These are phyloP conservation scores for Ceratocystis colombiana DNA, from an alignment of 2,329 filamentous ascomycete genomes.

Conservation along the genomic window DNA sequence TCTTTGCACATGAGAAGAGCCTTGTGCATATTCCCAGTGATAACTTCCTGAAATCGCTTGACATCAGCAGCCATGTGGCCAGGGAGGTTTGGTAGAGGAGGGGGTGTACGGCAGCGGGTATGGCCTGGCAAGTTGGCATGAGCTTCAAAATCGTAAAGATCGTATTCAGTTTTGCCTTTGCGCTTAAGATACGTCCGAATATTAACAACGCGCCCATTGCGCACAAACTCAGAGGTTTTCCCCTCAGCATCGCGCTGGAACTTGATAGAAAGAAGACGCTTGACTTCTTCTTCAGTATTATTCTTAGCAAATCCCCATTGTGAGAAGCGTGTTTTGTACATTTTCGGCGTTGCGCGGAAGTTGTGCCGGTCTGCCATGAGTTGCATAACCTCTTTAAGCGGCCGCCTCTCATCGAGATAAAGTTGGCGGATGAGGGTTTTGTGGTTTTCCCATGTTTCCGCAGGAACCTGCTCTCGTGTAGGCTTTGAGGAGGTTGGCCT, in stretches of 20 bases:
- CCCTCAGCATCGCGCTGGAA: conserved; percentile 45
- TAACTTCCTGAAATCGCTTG: conserved; percentile 37
- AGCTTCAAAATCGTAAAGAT: conserved; percentile 40
- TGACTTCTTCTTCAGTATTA: conserved; percentile 45
- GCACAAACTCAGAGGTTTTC: conserved; percentile 44
- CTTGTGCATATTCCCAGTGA: conserved; percentile 38
- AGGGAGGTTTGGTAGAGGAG: conserved; percentile 35
- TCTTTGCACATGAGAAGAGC: conserved; percentile 37
- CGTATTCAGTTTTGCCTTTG: conserved; percentile 45
- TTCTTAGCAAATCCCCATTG: conserved; percentile 48
- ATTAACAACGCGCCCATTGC: conserved; percentile 44
- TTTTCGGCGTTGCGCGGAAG: conserved; percentile 45
- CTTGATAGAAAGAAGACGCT: conserved; percentile 42
- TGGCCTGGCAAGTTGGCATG: conserved; percentile 37
- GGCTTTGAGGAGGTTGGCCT: conserved; percentile 19
- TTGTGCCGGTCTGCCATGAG: conserved; percentile 42
- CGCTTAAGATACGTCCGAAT: conserved; percentile 44
- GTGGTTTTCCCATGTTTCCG: conserved; percentile 40
- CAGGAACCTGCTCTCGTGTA: conserved; percentile 37
- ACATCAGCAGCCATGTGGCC: conserved; percentile 38
- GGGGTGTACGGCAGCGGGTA: conserved; percentile 39
- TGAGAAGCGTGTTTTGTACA: conserved; percentile 48
- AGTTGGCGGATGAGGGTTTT: conserved; percentile 39
- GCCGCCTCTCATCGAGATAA: conserved; percentile 42
- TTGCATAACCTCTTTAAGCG: conserved; percentile 44